A percentile compares a stretch with the other conserved stretches of the same genome.
Evolutionary conservation across 805 yeast species (phyloP).

Genomic region (Pichia heedii): DNA sequence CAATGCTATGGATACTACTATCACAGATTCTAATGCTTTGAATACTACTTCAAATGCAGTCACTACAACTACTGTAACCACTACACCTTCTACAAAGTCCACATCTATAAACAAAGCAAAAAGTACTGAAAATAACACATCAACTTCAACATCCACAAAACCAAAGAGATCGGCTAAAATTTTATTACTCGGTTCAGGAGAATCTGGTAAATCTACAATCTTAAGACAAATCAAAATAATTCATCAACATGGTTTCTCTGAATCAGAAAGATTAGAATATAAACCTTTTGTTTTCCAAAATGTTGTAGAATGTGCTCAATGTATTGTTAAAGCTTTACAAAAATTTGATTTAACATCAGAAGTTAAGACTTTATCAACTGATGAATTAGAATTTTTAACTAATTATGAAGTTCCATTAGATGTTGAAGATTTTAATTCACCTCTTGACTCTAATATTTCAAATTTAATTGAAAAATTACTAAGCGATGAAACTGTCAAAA

Average conservation of each 20-base stretch:
- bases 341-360: constrained; percentile 36
- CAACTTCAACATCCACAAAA: background rate
- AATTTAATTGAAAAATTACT: constrained; percentile 43
- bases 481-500: constrained; percentile 46
- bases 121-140: background rate
- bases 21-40: too few relatives aligned
- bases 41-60: too few relatives aligned
- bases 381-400: constrained; percentile 36
- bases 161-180: constrained; percentile 52
- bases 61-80: too few relatives aligned
- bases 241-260: constrained; percentile 61
- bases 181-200: constrained; percentile 80
- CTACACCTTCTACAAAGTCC: too few relatives aligned
- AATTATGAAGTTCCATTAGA: constrained; percentile 44
- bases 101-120: too few relatives aligned
- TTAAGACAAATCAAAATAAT: constrained; percentile 75
- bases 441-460: constrained; percentile 43
- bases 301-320: constrained; percentile 66
- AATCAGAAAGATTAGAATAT: constrained; percentile 65
- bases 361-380: constrained; percentile 25
- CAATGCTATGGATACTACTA: too few relatives aligned
- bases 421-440: constrained; percentile 34
- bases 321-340: constrained; percentile 56
- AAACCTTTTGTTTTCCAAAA: constrained; percentile 74
- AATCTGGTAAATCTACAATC: constrained; percentile 72